These are phyloP conservation scores for Cornus florida DNA, from an alignment of 148 eudicot genomes.

Conservation along the genomic window DNA sequence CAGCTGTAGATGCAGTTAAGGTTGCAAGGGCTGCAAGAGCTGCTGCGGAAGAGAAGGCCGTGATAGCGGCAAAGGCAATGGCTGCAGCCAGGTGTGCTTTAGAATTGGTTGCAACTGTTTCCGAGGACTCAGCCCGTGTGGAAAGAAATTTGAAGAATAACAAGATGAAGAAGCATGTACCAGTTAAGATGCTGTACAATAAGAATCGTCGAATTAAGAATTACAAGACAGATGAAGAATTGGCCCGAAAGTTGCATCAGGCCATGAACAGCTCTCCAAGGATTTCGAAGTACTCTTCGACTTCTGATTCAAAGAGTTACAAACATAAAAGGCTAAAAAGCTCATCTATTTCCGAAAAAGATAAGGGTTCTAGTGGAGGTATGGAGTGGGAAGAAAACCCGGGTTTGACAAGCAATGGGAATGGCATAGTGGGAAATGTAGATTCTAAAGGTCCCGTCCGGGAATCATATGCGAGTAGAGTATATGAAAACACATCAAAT, in stretches of 20 bases:
- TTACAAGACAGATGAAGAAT: conserved; percentile 67
- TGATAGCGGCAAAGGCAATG: conserved; percentile 73
- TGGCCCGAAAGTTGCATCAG: conserved; percentile 72
- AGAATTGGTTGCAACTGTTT: conserved; percentile 53
- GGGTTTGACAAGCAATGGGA: conserved; percentile 34
- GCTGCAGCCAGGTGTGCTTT: conserved; percentile 79
- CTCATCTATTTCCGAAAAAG: conserved; percentile 29
- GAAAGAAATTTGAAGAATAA: conserved; percentile 54
- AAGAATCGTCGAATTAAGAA: conserved; percentile 42
- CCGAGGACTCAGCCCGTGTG: conserved; percentile 35
- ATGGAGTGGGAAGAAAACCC: conserved; percentile 20
- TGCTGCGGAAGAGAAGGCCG: conserved; percentile 82
- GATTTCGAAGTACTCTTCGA: conserved; percentile 46
- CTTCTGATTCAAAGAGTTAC: conserved; percentile 48
- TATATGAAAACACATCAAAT: conserved; percentile 43
- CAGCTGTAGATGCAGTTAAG: conserved; percentile 54
- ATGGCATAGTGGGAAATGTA: conserved; percentile 27
- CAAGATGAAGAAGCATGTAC: conserved; percentile 77
- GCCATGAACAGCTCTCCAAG: conserved; percentile 82
- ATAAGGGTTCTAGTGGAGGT: conserved; percentile 28
- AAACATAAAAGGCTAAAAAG: conserved; percentile 62
- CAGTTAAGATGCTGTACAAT: conserved; percentile 55
- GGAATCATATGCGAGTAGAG: conserved; percentile 31
- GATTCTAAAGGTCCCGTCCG: conserved; percentile 40
- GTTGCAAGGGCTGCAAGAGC: conserved; percentile 72